Evolutionary conservation across 257 asterid genomes (phyloP).

Genomic region (Asclepias syriaca): DNA sequence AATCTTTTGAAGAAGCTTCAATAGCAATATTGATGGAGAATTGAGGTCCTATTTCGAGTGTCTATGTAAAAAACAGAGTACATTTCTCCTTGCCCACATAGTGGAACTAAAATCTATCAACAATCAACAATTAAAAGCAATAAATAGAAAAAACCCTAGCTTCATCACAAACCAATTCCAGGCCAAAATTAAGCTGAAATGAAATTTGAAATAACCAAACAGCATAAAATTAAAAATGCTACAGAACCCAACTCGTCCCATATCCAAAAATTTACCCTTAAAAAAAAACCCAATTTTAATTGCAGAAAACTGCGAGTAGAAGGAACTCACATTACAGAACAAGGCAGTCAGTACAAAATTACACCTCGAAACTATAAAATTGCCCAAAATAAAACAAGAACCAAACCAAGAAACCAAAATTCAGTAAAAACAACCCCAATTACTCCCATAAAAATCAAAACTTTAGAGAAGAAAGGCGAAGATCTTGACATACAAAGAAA

Average conservation of each 20-base stretch:
- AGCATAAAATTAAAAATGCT: background rate
- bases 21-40: background rate
- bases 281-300: background rate
- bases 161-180: background rate
- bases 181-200: background rate
- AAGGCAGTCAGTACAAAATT: background rate
- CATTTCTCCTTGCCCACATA: too few relatives aligned
- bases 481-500: background rate
- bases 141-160: constrained; percentile 16
- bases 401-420: constrained; percentile 4
- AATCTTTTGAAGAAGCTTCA: background rate
- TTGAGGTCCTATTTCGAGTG: background rate
- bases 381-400: background rate
- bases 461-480: background rate
- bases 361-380: constrained; percentile 9
- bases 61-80: background rate
- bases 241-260: background rate
- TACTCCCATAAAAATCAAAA: background rate
- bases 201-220: background rate
- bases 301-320: background rate
- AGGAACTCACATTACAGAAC: background rate
- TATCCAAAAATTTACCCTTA: background rate
- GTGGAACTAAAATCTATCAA: background rate
- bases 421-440: background rate
- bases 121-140: background rate